Conservation (phyloP, 2,329 filamentous ascomycete species). For the Didymella lethalis region DNA sequence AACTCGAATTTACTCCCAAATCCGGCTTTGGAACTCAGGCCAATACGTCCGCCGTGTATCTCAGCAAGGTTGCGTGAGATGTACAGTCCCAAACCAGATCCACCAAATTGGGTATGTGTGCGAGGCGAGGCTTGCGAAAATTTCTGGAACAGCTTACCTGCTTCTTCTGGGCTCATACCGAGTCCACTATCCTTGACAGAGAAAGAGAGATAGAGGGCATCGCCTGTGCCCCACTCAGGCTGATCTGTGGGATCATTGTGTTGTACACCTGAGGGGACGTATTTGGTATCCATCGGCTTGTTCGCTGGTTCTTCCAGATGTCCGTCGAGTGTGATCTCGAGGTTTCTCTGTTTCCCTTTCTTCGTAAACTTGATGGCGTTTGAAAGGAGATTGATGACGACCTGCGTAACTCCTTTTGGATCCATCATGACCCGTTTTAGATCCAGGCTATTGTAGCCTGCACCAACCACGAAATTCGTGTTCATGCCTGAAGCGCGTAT, state of each 20-base stretch:
- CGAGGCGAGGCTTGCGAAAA: constrained; percentile 25
- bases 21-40: constrained; percentile 29
- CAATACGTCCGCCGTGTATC: constrained; percentile 39
- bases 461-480: constrained; percentile 61
- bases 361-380: constrained; percentile 47
- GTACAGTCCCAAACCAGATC: constrained; percentile 33
- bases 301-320: constrained; percentile 17
- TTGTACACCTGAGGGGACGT: constrained; percentile 34
- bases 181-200: constrained; percentile 21
- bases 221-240: constrained; percentile 13
- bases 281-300: constrained; percentile 43
- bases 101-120: constrained; percentile 59
- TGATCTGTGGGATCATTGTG: constrained; percentile 62
- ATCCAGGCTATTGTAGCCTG: constrained; percentile 55
- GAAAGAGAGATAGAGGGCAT: constrained; percentile 18
- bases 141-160: constrained; percentile 18
- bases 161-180: constrained; percentile 6
- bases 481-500: constrained; percentile 60
- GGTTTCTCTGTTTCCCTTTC: constrained; percentile 17
- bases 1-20: constrained; percentile 38
- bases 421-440: constrained; percentile 66
- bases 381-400: constrained; percentile 43
- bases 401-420: constrained; percentile 28
- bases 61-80: constrained; percentile 39
- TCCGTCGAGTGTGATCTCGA: constrained; percentile 14